Base-by-base conservation (phyloP, 192 early-diverging fungal species). In the Dissophora globulifera region DNA sequence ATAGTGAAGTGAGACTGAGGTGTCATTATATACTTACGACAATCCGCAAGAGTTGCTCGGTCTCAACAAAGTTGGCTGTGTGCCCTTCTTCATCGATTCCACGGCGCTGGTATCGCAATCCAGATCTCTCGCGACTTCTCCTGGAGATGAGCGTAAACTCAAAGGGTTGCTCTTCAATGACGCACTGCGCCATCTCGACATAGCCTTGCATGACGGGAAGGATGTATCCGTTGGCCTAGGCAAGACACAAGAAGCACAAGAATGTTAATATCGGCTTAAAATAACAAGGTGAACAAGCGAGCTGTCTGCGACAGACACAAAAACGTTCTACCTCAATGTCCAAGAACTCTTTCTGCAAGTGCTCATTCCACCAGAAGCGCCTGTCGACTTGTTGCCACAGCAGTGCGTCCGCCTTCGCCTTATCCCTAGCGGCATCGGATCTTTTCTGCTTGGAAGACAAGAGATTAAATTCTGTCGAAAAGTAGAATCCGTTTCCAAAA, bases 1-100 rank as follows among this genome's bases (percentile, higher is more conserved):
- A n/a, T n/a, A n/a, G n/a, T n/a, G n/a, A n/a, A n/a, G n/a, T n/a
- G n/a, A n/a, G n/a, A n/a, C n/a, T n/a, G n/a, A n/a, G n/a, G n/a
- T n/a, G n/a, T n/a, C n/a, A n/a, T n/a, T n/a, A n/a, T 50, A n/a
- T n/a, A 22, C 43, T 43, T 71, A 82, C 80, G 62, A 86, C 83
- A n/a, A 88, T 79, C 13, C 85, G 69, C 4, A 97, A 74, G 22
- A 98, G 81, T 81, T 97, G 95, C 74, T 99, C 96, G 3, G 95
- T 98, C 75, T 99, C 97, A 0, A 98, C 96, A 87, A 91, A 98
- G 83, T 99, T 99, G 30, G 97, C 92, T 2, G 95, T 93, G 58
- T 93, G 78, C 2, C 96, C 97, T 17, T 88, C 46, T 30, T 90
- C 88, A 80, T 99, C 92, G 25, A 96, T 86, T 30, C 97, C 96